These are phyloP conservation scores for Vicia faba DNA, from an alignment of 306 rosid species.

Conservation along the genomic window DNA sequence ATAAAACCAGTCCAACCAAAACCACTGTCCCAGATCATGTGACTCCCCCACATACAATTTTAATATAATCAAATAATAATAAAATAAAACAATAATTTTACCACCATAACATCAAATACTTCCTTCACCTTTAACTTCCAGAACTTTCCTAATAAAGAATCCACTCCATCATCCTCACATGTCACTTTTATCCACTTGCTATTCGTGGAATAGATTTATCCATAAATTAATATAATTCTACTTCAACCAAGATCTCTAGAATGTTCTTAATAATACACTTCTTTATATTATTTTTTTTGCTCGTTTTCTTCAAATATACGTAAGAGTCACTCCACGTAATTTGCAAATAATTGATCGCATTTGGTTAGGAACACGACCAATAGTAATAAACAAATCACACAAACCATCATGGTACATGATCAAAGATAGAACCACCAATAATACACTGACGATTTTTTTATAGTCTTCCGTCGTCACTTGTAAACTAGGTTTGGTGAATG, in stretches of 20 bases:
- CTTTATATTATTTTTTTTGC: neutral
- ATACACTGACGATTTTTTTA: no score
- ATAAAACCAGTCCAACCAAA: conserved; percentile 21
- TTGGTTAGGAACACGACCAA: no score
- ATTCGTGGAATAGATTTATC: conserved; percentile 22
- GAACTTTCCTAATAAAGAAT: conserved; percentile 50
- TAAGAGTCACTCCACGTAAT: no score
- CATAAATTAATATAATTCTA: conserved; percentile 17
- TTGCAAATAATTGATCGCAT: no score
- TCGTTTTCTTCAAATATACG: no score
- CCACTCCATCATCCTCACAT: neutral
- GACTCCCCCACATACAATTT: conserved; percentile 36
- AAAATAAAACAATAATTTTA: neutral
- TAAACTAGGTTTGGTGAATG: no score
- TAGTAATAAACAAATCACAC: no score
- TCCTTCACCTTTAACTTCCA: conserved; percentile 45
- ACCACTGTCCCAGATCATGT: conserved; percentile 33
- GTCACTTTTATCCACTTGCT: conserved; percentile 37
- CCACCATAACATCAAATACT: conserved; percentile 5
- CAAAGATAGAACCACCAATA: no score
- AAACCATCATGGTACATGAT: no score
- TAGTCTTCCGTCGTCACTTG: no score
- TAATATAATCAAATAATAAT: neutral
- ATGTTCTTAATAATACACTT: conserved; percentile 34
- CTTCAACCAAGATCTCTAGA: conserved; percentile 46